Evolutionary conservation across 2,329 filamentous ascomycete genomes (phyloP).

Genomic region (Neofusicoccum parvum): DNA sequence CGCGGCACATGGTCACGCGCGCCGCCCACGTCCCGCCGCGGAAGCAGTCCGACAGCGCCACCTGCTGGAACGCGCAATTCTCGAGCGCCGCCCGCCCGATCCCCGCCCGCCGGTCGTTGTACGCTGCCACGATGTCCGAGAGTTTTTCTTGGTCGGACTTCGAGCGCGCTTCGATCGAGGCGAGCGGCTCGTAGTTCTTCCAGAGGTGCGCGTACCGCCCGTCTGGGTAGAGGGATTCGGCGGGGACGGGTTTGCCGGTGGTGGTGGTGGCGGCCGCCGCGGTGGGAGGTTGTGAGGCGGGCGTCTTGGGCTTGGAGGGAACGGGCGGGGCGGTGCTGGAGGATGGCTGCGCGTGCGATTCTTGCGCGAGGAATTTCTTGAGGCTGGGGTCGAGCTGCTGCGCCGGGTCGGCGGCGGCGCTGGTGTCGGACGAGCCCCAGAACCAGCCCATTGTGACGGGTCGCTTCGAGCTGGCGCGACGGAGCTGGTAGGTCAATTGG

Average conservation of each 20-base stretch:
- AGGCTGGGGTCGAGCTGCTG: conserved; percentile 79
- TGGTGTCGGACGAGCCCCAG: conserved; percentile 49
- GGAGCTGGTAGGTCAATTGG: not conserved
- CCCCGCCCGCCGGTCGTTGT: conserved; percentile 76
- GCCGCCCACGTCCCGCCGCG: conserved; percentile 65
- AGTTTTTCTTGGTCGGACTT: conserved; percentile 80
- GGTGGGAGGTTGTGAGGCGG: conserved; percentile 24
- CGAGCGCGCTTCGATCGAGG: conserved; percentile 67
- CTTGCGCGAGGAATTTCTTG: conserved; percentile 80
- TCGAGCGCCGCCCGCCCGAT: conserved; percentile 84
- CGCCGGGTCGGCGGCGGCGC: conserved; percentile 62
- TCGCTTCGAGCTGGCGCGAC: not conserved
- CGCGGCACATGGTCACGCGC: conserved; percentile 76
- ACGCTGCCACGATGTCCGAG: conserved; percentile 76
- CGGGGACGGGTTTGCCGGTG: conserved; percentile 41
- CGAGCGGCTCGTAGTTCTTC: conserved; percentile 82
- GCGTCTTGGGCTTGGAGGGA: conserved; percentile 26
- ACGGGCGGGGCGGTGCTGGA: conserved; percentile 32
- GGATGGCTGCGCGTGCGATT: conserved; percentile 59
- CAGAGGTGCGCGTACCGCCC: conserved; percentile 84
- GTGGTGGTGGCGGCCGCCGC: not conserved
- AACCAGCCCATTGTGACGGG: conserved; percentile 62
- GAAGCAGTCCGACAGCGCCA: conserved; percentile 82
- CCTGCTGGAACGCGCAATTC: conserved; percentile 88
- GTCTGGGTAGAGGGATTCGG: conserved; percentile 65